Evolutionary conservation across 177 flowering plant genomes (phyloP).

Genomic region (Vitis hybrid): DNA sequence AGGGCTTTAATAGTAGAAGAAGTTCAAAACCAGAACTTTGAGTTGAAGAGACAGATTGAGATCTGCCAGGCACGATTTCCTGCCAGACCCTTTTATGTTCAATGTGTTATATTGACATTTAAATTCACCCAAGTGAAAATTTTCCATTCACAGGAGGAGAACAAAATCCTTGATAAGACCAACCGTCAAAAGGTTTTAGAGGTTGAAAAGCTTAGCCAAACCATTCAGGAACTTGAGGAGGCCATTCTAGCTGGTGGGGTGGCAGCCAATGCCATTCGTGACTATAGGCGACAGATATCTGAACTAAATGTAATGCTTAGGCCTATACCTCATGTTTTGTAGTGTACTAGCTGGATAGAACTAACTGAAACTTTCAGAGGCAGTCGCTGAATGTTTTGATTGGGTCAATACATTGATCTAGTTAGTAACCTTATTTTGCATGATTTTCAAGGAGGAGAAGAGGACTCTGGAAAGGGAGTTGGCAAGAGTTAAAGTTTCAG

Average conservation of each 20-base stretch:
- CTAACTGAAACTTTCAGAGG: neutral
- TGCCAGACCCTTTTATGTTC: neutral
- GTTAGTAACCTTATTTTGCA: neutral
- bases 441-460: constrained; percentile 69
- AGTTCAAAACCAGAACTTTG: constrained; percentile 85
- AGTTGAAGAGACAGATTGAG: constrained; percentile 85
- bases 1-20: constrained; percentile 92
- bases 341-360: too few relatives aligned
- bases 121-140: neutral
- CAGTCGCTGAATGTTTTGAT: neutral
- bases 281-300: constrained; percentile 63
- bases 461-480: constrained; percentile 83
- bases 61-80: constrained; percentile 60
- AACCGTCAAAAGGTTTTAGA: constrained; percentile 81
- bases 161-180: constrained; percentile 79
- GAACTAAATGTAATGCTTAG: constrained; percentile 53
- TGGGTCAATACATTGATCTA: neutral
- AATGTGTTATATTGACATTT: neutral
- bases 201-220: constrained; percentile 85
- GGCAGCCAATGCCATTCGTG: constrained; percentile 77
- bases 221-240: constrained; percentile 86
- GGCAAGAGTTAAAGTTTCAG: constrained; percentile 78
- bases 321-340: neutral
- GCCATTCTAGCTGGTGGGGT: constrained; percentile 75
- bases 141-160: constrained; percentile 66